Conservation (phyloP, 306 rosid species). For the Adenanthera pavonina region DNA sequence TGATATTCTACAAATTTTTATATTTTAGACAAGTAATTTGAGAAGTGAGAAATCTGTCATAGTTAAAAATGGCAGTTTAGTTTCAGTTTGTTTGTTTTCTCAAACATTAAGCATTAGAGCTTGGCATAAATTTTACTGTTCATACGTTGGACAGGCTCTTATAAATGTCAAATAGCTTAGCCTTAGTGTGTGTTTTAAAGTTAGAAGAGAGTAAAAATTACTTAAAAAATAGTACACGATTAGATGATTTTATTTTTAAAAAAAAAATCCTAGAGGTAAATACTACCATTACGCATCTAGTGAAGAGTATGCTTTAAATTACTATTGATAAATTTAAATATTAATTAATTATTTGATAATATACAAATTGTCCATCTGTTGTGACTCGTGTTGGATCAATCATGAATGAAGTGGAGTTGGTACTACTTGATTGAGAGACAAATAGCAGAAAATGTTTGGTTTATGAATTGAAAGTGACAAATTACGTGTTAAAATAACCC, state of each 20-base stretch:
- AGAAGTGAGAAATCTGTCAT: not conserved
- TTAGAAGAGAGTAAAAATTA: too few species aligned
- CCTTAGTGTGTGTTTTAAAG: too few species aligned
- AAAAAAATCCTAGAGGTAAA: not conserved
- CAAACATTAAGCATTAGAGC: too few species aligned
- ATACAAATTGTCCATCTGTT: not conserved
- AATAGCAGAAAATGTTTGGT: not conserved
- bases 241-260: too few species aligned
- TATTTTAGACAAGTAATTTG: not conserved
- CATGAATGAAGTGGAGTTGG: not conserved
- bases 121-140: too few species aligned
- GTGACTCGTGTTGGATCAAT: not conserved
- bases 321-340: not conserved
- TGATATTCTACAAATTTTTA: not conserved
- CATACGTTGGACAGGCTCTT: too few species aligned
- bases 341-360: too few species aligned
- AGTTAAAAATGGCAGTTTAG: too few species aligned
- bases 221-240: too few species aligned
- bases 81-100: too few species aligned
- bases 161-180: too few species aligned
- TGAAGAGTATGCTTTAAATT: not conserved
- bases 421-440: not conserved
- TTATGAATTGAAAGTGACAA: not conserved
- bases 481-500: not conserved
- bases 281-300: not conserved